These are phyloP conservation scores for Starmera stellimalicola DNA, from an alignment of 1,139 yeast genomes.

Conservation along the genomic window DNA sequence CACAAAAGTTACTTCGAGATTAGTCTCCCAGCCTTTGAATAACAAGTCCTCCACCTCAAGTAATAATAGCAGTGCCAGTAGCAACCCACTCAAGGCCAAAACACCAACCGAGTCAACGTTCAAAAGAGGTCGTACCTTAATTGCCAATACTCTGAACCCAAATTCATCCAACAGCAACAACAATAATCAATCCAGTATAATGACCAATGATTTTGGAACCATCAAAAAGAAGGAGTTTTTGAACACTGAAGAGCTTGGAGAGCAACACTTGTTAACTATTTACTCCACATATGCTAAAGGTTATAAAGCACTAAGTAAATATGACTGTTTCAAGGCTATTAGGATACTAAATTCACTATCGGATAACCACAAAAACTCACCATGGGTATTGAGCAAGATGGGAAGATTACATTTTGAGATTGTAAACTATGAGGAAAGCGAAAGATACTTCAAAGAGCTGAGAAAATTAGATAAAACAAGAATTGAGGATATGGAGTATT, in stretches of 20 bases:
- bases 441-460: constrained; percentile 49
- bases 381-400: constrained; percentile 76
- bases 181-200: constrained; percentile 4
- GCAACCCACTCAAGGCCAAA: neutral
- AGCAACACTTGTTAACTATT: constrained; percentile 37
- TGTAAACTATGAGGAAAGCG: constrained; percentile 76
- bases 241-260: constrained; percentile 30
- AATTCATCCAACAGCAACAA: constrained; percentile 1
- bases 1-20: constrained; percentile 43
- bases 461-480: constrained; percentile 73
- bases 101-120: constrained; percentile 9
- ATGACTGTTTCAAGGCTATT: constrained; percentile 76
- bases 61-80: constrained; percentile 2
- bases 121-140: constrained; percentile 8
- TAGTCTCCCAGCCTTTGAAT: constrained; percentile 37
- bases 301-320: constrained; percentile 52
- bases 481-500: constrained; percentile 82
- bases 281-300: constrained; percentile 60
- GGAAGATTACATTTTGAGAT: constrained; percentile 84
- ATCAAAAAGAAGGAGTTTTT: constrained; percentile 15
- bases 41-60: constrained; percentile 6
- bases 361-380: constrained; percentile 57
- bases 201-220: constrained; percentile 4
- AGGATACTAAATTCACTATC: constrained; percentile 57
- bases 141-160: constrained; percentile 4